A percentile compares a stretch with the other conserved stretches of the same genome.
phyloP scores from a whole-genome alignment of 1,284 basidiomycete genomes.

The Cystobasidium slooffiae region DNA sequence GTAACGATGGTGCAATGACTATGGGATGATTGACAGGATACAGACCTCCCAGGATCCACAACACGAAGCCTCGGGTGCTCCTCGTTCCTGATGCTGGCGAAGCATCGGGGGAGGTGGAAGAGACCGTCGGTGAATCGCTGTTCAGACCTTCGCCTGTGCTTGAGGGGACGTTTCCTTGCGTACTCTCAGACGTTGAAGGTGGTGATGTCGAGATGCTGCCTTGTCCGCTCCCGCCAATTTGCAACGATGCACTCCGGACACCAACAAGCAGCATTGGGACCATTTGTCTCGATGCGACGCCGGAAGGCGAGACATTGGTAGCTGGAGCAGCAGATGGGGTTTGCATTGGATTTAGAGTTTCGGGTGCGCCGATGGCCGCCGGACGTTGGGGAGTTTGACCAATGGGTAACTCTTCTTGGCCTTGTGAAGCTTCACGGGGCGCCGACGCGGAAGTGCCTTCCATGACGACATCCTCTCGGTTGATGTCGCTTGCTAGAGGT shows the following conservation, averaged over 20 bases:
- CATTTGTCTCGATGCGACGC: neutral
- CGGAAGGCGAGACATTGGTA: neutral
- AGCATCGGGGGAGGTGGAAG: neutral
- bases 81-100: neutral
- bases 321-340: neutral
- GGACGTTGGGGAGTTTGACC: no score
- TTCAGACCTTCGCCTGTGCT: neutral
- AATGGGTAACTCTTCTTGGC: no score
- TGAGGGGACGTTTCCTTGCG: neutral
- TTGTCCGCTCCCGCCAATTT: neutral
- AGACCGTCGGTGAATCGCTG: neutral
- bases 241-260: constrained; percentile 16
- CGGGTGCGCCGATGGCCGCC: no score
- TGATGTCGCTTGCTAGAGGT: neutral
- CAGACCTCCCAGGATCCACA: constrained; percentile 65
- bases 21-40: constrained; percentile 84
- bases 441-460: neutral
- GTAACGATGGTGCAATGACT: constrained; percentile 66
- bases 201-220: neutral
- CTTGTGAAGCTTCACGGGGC: no score
- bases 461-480: neutral
- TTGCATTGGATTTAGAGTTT: neutral
- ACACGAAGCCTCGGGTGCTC: constrained; percentile 4
- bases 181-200: neutral
- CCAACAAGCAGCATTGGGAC: constrained; percentile 43